Evolutionary conservation across 805 yeast species (phyloP).

Genomic region (Myxozyma lipomycoides): DNA sequence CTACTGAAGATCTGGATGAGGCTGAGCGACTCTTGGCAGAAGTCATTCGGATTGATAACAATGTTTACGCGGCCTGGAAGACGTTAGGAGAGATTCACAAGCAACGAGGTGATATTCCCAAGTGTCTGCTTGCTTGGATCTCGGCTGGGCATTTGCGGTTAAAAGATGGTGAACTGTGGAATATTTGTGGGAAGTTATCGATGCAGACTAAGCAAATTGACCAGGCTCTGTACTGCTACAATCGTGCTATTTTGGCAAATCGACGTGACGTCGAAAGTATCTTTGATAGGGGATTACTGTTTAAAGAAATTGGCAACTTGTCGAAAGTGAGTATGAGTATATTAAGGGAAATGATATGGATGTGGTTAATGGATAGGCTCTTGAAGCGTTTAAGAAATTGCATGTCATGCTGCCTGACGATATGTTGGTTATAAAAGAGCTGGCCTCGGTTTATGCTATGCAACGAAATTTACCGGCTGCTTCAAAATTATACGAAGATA

Average conservation of each 20-base stretch:
- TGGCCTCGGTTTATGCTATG: slow-evolving; percentile 43
- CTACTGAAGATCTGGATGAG: slow-evolving; percentile 49
- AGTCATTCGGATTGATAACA: slow-evolving; percentile 73
- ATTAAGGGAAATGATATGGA: not conserved
- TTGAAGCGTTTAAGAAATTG: slow-evolving; percentile 65
- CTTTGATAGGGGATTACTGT: slow-evolving; percentile 61
- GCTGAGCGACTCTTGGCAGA: slow-evolving; percentile 38
- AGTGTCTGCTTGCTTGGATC: slow-evolving; percentile 77
- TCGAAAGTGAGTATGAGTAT: slow-evolving; percentile 42
- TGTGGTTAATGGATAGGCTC: slow-evolving; percentile 41
- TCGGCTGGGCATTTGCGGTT: slow-evolving; percentile 75
- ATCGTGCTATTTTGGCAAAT: slow-evolving; percentile 54
- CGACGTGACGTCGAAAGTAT: slow-evolving; percentile 53
- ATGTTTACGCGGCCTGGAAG: slow-evolving; percentile 78
- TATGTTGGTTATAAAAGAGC: slow-evolving; percentile 54
- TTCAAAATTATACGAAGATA: slow-evolving; percentile 31
- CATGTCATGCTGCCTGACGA: slow-evolving; percentile 57
- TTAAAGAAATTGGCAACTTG: slow-evolving; percentile 59
- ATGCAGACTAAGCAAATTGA: slow-evolving; percentile 49
- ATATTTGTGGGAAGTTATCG: slow-evolving; percentile 52
- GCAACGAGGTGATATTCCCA: slow-evolving; percentile 59
- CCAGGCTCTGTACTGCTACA: slow-evolving; percentile 76
- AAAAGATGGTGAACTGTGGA: slow-evolving; percentile 75
- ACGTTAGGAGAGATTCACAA: slow-evolving; percentile 81
- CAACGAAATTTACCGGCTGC: slow-evolving; percentile 35